phyloP scores from a whole-genome alignment of 2,329 filamentous ascomycete genomes.

The Podosphaera aphanis region DNA sequence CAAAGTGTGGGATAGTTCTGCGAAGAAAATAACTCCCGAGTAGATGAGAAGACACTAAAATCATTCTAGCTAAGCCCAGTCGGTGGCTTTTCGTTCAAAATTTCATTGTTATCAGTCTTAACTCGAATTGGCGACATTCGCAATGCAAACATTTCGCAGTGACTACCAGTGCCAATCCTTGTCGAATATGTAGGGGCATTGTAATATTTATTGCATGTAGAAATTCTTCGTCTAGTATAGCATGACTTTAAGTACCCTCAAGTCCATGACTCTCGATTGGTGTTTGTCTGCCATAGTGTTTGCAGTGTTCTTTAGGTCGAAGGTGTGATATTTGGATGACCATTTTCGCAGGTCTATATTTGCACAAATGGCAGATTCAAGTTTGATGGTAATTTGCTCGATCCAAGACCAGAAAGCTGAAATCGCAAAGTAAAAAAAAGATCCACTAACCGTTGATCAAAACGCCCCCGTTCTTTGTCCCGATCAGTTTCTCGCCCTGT shows the following conservation, averaged over 20 bases:
- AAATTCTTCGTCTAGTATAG: too few relatives aligned
- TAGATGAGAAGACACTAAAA: too few relatives aligned
- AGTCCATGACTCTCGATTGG: not conserved
- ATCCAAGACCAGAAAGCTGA: not conserved
- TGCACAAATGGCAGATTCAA: not conserved
- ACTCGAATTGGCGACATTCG: too few relatives aligned
- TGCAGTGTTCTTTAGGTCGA: not conserved
- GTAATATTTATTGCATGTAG: too few relatives aligned
- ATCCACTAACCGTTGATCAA: slow-evolving; percentile 2
- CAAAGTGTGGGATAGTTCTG: too few relatives aligned
- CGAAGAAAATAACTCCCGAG: too few relatives aligned
- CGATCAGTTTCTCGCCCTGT: not conserved
- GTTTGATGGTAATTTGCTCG: not conserved
- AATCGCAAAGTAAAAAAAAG: not conserved
- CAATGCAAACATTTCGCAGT: not conserved
- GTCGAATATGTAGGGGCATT: not conserved
- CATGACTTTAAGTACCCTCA: not conserved
- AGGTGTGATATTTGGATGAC: not conserved
- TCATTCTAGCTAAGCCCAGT: too few relatives aligned
- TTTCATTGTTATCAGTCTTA: too few relatives aligned
- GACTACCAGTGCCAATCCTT: not conserved
- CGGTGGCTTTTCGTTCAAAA: too few relatives aligned
- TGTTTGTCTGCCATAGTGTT: not conserved
- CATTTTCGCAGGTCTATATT: not conserved
- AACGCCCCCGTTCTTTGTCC: not conserved